phyloP scores from a whole-genome alignment of 768 basidiomycete genomes.

The Mycena haematopus region DNA sequence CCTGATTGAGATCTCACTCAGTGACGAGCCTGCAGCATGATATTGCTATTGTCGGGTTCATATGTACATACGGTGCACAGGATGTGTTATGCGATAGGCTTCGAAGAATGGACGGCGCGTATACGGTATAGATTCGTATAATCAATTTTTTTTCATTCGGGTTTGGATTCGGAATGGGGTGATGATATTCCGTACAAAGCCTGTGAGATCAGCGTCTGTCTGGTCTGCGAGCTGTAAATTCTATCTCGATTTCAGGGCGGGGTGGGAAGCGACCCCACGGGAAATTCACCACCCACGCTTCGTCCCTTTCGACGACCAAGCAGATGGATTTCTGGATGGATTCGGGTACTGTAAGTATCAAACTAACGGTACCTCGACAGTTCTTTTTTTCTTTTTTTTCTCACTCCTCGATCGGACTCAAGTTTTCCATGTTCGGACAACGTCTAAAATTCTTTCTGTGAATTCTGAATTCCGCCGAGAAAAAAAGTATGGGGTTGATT shows the following conservation, averaged over 20 bases:
- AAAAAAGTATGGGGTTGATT: no score
- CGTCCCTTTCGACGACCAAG: neutral
- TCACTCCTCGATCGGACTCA: neutral
- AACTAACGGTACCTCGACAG: no score
- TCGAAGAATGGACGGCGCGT: conserved; percentile 26
- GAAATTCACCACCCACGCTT: no score
- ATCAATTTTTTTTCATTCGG: conserved; percentile 20
- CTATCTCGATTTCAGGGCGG: no score
- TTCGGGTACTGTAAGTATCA: no score
- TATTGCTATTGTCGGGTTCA: neutral
- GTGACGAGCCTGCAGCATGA: conserved; percentile 13
- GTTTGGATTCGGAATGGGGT: neutral
- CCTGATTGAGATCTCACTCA: conserved; percentile 16
- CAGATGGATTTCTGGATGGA: no score
- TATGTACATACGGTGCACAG: neutral
- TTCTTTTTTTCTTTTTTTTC: no score
- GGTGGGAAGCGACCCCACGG: no score
- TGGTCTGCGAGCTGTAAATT: no score
- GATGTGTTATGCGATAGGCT: conserved; percentile 10
- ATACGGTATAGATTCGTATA: conserved; percentile 17
- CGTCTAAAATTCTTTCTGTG: no score
- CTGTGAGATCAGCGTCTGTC: no score
- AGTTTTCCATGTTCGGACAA: neutral
- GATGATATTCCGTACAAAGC: no score
- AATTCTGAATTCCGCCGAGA: neutral